Evolutionary conservation across 345 rosid species (phyloP).

Genomic region (Boechera stricta): DNA sequence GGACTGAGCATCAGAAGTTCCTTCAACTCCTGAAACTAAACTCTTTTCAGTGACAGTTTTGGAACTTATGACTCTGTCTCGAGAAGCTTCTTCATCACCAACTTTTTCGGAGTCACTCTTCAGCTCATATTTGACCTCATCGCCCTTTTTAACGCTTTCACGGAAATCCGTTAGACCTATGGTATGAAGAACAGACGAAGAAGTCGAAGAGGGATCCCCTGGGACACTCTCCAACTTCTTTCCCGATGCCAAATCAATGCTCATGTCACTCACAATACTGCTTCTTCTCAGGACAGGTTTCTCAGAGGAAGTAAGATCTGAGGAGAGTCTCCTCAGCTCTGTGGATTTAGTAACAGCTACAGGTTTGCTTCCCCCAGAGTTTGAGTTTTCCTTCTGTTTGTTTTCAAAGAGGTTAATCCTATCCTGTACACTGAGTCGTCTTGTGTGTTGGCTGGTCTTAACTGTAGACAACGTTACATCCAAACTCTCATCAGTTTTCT

Average conservation of each 20-base stretch:
- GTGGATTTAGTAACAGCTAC: slow-evolving; percentile 57
- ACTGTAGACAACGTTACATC: slow-evolving; percentile 48
- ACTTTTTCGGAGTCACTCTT: slow-evolving; percentile 34
- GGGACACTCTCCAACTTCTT: slow-evolving; percentile 53
- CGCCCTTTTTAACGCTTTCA: slow-evolving; percentile 37
- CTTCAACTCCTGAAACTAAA: slow-evolving; percentile 18
- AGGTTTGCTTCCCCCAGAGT: slow-evolving; percentile 66
- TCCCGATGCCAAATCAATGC: slow-evolving; percentile 73
- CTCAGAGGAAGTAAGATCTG: slow-evolving; percentile 68
- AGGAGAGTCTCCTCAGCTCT: slow-evolving; percentile 79
- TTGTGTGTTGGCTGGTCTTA: slow-evolving; percentile 53
- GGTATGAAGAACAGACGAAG: slow-evolving; percentile 51
- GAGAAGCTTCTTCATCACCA: slow-evolving; percentile 44
- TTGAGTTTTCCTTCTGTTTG: slow-evolving; percentile 75
- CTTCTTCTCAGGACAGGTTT: slow-evolving; percentile 82
- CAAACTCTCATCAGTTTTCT: slow-evolving; percentile 48
- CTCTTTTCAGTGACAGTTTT: slow-evolving; percentile 19
- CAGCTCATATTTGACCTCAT: slow-evolving; percentile 40
- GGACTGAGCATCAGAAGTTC: slow-evolving; percentile 13
- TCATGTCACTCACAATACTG: slow-evolving; percentile 96
- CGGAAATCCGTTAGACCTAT: slow-evolving; percentile 25
- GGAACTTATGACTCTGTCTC: slow-evolving; percentile 37
- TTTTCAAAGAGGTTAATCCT: slow-evolving; percentile 91
- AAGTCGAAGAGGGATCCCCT: slow-evolving; percentile 63
- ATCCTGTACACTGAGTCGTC: slow-evolving; percentile 95